Evolutionary conservation across 2,329 filamentous ascomycete species (phyloP), one percentile per base, ranked within the genome.

Genomic region (Aspergillus sp.): DNA sequence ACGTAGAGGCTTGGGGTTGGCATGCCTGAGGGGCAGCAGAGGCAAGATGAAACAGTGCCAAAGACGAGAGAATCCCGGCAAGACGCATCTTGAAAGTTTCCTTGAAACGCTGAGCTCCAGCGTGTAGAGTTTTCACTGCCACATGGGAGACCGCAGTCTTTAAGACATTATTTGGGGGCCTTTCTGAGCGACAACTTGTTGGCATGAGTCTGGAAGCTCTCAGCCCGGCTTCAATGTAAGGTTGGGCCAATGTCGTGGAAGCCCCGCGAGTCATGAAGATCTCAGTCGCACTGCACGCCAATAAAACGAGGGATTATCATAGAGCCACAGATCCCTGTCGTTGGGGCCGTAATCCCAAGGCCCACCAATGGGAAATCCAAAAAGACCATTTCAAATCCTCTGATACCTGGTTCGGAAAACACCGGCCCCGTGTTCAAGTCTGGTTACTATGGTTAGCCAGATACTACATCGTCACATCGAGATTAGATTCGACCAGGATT

Each of bases 21-120:
- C 44, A 8, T n/a, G 26, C 9, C 17, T 48, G 26, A 15, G 44
- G 44, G 15, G 45, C 30, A 26, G 47, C 55, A 36, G 44, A 48
- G 3, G 49, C 55, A 48, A 60, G 34, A 13, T 43, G 50, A 5
- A 60, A 30, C 11, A 59, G 43, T 13, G 55, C 56, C 20, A 59
- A 52, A 7, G 53, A 53, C 11, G 51, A 30, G 26, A 59, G 42
- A 36, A 48, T 8, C 44, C 54, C 50, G 56, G 43, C 53, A 48
- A 52, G 18, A 47, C 38, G 57, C 57, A 59, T 59, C 36, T 56
- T 56, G 48, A 42, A 38, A 42, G 30, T 42, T 56, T 52, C 32
- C 47, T 15, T 56, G 55, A 52, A 56, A 56, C 48, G 41, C 24
- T 45, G 42, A 42, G 22, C 20, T 45, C 44, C 34, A 42, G 39